Evolutionary conservation across 2,329 filamentous ascomycete genomes (phyloP), one percentile per base, ranked within the genome.

Genomic region (Fusarium miscanthi): DNA sequence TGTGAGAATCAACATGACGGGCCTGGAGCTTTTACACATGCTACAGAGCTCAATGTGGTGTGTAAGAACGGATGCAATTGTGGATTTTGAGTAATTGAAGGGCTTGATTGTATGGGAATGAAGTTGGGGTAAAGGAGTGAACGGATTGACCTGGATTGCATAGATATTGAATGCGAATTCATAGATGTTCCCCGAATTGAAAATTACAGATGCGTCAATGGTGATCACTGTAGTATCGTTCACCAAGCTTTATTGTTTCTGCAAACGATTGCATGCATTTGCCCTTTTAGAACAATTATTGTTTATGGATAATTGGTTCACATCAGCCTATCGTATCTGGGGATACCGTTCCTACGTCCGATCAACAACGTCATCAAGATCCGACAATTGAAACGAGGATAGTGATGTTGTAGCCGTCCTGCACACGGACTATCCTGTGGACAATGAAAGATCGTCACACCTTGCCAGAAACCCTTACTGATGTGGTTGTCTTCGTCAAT

Each of bases 341-440:
- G 72, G 72, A 75, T 63, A 66, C 63, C 51, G 64, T 70, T 67
- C 49, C n/a, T 52, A 52, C 23, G n/a, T 52, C 31, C 19, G 31
- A 73, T 68, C 66, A 71, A 61, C 58, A 76, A 71, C 72, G 70
- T 65, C 73, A 72, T 74, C 64, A 61, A 66, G 65, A 57, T 71
- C 56, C 62, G 40, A 59, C 45, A 72, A 73, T 25, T 76, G 72
- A 76, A 77, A 77, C 52, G 72, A 76, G 75, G 37, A 75, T 77
- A 76, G 75, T 69, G 67, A 75, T 62, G 75, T 76, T 62, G 73
- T 75, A 75, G 71, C 75, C 74, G 67, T 74, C 63, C 61, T 63
- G 65, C 67, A 74, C 75, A 76, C 75, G 69, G 74, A 72, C 75
- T 73, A 59, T 73, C 52, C 66, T 72, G 75, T 66, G 71, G 69